Base-by-base conservation (phyloP, 169 alveolate genomes). In the Plasmodium malariae region DNA sequence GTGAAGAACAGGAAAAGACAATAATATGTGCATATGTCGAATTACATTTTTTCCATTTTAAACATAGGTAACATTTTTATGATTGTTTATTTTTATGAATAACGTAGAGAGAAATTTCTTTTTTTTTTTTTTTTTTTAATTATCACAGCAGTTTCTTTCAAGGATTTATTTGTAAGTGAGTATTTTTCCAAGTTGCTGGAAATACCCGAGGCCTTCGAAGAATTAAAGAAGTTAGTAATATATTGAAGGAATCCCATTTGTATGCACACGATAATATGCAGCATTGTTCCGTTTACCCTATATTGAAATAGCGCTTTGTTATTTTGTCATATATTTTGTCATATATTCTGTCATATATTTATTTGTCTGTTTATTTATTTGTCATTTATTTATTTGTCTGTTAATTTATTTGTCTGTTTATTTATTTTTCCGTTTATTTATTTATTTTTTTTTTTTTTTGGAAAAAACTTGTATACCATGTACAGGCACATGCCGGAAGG, bases 401-500 rank as follows among this genome's bases (percentile, higher is more conserved):
- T n/a, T n/a, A n/a, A n/a, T n/a, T n/a, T n/a, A n/a, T 9, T 40
- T 40, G 51, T 40, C 9, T 9, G n/a, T 6, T 40, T 40, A 40
- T 40, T 40, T 9, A 40, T 40, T 9, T 40, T 0, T 9, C 51
- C 5, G n/a, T 40, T 40, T 40, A 9, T 5, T 40, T 40, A 40
- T 6, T 40, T 40, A 6, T 40, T 51, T 51, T 14, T 30, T 67
- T 67, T 73, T 43, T 40, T 2, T 36, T 7, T 68, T 19, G 5
- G 48, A 7, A 62, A 26, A 62, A 21, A 57, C 4, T n/a, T 21
- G 11, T 43, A 62, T n/a, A 30, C n/a, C n/a, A 5, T 24, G 12
- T 51, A 11, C 26, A 85, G 92, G 34, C 92, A 85, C 17, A 85
- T 85, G 92, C 92, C 92, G 2, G 49, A 34, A 37, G 87, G 87